Conservation (phyloP, 163 green algal genomes). For the Trebouxia gelatinosa region DNA sequence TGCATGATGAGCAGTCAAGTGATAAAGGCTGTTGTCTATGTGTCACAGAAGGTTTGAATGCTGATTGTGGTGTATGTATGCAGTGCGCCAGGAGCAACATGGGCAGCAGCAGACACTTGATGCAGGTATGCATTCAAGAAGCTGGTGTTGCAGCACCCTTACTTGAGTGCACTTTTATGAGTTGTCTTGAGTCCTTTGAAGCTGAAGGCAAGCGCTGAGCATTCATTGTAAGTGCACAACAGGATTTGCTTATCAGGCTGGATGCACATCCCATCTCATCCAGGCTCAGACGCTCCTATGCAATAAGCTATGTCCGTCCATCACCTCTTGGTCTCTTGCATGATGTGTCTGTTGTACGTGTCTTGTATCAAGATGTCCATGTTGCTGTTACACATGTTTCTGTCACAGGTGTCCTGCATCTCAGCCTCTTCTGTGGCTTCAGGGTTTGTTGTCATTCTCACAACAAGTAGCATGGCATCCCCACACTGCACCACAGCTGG, state of each 20-base stretch:
- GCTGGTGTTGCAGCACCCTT: not conserved
- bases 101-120: not conserved
- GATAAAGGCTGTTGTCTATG: no score
- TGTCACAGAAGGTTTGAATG: no score
- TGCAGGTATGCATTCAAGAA: not conserved
- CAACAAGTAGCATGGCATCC: no score
- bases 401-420: constrained; percentile 16
- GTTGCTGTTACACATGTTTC: constrained; percentile 22
- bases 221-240: not conserved
- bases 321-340: constrained; percentile 18
- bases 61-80: not conserved
- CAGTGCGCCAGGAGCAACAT: not conserved
- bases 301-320: not conserved
- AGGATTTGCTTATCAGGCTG: not conserved
- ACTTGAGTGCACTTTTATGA: not conserved
- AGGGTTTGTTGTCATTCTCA: no score
- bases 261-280: not conserved
- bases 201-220: not conserved
- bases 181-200: not conserved
- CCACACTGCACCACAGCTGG: no score
- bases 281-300: not conserved
- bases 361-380: not conserved
- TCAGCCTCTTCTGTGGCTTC: no score
- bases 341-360: not conserved
- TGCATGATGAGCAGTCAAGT: no score